phyloP scores from a whole-genome alignment of 352 stramenopile species.

The Phytophthora tubulina region DNA sequence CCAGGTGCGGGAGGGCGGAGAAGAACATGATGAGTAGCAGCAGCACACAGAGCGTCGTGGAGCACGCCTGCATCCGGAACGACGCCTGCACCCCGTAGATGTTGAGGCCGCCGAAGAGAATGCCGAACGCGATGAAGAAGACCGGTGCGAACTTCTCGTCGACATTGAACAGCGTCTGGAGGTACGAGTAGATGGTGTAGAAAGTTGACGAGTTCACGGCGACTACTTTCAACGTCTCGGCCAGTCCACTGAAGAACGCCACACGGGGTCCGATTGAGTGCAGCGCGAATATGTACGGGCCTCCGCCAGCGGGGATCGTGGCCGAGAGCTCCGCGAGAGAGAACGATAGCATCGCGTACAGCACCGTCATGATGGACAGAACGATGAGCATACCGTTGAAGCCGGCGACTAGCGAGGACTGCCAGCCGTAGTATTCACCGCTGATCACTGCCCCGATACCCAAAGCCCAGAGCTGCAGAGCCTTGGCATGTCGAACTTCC shows the following conservation, averaged over 20 bases:
- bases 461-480: conserved; percentile 66
- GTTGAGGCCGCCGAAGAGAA: conserved; percentile 66
- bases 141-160: conserved; percentile 45
- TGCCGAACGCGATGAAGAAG: conserved; percentile 61
- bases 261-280: conserved; percentile 57
- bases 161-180: conserved; percentile 61
- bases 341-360: conserved; percentile 71
- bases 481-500: conserved; percentile 51
- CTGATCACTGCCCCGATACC: conserved; percentile 51
- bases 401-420: conserved; percentile 60
- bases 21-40: conserved; percentile 68
- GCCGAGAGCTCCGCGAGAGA: conserved; percentile 74
- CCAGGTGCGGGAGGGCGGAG: conserved; percentile 55
- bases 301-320: conserved; percentile 58
- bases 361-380: conserved; percentile 60
- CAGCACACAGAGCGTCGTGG: conserved; percentile 56
- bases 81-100: conserved; percentile 60
- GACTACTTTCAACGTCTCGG: conserved; percentile 70
- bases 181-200: conserved; percentile 44
- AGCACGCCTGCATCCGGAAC: conserved; percentile 64
- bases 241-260: conserved; percentile 46
- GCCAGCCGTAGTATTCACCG: conserved; percentile 72
- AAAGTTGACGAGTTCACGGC: conserved; percentile 61
- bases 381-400: conserved; percentile 71
- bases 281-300: conserved; percentile 71